Conservation (phyloP, 495 filamentous ascomycete genomes). For the Penicillium parvum region DNA sequence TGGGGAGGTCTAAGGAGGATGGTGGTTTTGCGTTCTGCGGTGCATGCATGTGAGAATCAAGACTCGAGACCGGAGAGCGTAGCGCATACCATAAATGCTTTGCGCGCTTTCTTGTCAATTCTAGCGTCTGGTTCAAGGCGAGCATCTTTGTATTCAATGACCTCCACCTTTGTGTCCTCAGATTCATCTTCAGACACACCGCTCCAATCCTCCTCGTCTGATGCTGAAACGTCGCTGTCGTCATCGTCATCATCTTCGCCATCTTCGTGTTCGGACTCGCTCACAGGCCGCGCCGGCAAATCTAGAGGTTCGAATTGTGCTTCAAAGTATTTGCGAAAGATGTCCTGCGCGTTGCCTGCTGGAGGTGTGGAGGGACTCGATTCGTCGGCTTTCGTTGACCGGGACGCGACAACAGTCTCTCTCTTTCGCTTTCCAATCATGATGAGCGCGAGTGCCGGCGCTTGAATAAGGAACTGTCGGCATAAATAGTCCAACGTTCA, state of each 20-base stretch:
- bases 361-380: constrained; percentile 13
- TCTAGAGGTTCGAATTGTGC: constrained; percentile 74
- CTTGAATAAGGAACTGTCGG: neutral
- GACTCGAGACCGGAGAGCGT: neutral
- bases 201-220: constrained; percentile 56
- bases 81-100: constrained; percentile 67
- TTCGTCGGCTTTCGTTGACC: constrained; percentile 17
- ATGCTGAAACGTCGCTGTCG: constrained; percentile 27
- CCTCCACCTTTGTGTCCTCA: constrained; percentile 44
- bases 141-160: constrained; percentile 59
- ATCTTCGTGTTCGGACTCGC: constrained; percentile 17
- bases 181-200: constrained; percentile 53
- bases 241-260: constrained; percentile 23
- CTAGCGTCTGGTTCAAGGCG: constrained; percentile 31
- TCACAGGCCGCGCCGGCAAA: constrained; percentile 13
- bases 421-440: constrained; percentile 40
- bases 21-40: constrained; percentile 46
- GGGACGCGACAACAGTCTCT: constrained; percentile 32
- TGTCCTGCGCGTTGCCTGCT: constrained; percentile 37
- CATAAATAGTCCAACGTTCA: constrained; percentile 1
- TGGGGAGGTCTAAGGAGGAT: constrained; percentile 34
- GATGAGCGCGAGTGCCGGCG: constrained; percentile 6
- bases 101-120: constrained; percentile 61
- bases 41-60: constrained; percentile 3
- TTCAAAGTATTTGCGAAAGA: constrained; percentile 82